A percentile compares a stretch with the other conserved stretches of the same genome.
Evolutionary conservation across 73 alveolate species (phyloP).

Genomic region (Urostyla sp.): DNA sequence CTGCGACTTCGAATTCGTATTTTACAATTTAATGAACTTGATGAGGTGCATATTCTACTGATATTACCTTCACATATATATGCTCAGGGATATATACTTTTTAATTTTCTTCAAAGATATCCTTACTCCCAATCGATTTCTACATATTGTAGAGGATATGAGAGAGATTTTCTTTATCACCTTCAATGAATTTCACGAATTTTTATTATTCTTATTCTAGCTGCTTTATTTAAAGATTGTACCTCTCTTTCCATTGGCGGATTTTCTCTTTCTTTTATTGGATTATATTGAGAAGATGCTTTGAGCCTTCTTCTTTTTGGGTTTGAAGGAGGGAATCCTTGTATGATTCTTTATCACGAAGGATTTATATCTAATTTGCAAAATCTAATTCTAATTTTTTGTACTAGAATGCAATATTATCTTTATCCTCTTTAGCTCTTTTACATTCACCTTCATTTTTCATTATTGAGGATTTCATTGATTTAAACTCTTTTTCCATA

Average conservation of each 20-base stretch:
- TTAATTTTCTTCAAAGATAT: background rate
- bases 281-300: too few relatives aligned
- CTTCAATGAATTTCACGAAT: background rate
- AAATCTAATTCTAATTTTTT: too few relatives aligned
- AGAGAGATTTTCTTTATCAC: too few relatives aligned
- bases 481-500: conserved; percentile 7
- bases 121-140: background rate
- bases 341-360: too few relatives aligned
- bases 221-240: background rate
- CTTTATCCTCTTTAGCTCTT: conserved; percentile 25
- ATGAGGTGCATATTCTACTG: conserved; percentile 8
- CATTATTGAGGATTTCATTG: conserved; percentile 5
- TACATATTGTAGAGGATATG: too few relatives aligned
- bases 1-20: conserved; percentile 27
- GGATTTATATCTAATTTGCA: too few relatives aligned
- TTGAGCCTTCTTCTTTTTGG: too few relatives aligned
- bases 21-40: background rate
- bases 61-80: conserved; percentile 9
- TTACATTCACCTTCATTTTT: conserved; percentile 11
- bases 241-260: conserved; percentile 16
- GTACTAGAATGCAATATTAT: conserved; percentile 2
- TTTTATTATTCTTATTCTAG: background rate
- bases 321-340: too few relatives aligned
- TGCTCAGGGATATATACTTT: conserved; percentile 41
- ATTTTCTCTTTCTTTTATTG: background rate